A percentile compares a stretch with the other conserved stretches of the same genome.
Evolutionary conservation across 2,329 filamentous ascomycete species (phyloP).

Genomic region (Waltergamsia citrina): DNA sequence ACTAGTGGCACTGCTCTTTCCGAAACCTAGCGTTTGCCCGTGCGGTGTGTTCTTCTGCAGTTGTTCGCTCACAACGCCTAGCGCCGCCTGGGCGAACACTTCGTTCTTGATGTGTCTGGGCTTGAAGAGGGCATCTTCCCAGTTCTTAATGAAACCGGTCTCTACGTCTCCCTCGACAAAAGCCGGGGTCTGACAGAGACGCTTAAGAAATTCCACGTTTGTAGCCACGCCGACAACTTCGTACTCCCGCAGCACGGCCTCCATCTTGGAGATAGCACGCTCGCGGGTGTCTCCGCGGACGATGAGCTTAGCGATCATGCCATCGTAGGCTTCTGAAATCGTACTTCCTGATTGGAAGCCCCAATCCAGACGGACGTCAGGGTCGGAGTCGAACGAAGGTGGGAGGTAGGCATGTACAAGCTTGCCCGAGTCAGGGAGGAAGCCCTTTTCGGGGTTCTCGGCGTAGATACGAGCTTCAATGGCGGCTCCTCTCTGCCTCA

Average conservation of each 20-base stretch:
- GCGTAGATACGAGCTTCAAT: slow-evolving; percentile 97
- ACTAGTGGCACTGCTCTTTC: slow-evolving; percentile 26
- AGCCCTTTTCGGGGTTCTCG: slow-evolving; percentile 84
- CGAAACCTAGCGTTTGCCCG: slow-evolving; percentile 46
- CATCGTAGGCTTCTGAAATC: slow-evolving; percentile 91
- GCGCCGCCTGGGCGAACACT: slow-evolving; percentile 76
- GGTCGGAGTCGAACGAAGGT: slow-evolving; percentile 42
- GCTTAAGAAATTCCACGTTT: slow-evolving; percentile 94
- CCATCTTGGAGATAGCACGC: slow-evolving; percentile 75
- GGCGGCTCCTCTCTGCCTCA: slow-evolving; percentile 69
- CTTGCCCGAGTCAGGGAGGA: slow-evolving; percentile 87
- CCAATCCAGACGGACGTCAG: slow-evolving; percentile 82
- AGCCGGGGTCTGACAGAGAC: slow-evolving; percentile 68
- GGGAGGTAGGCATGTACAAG: slow-evolving; percentile 78
- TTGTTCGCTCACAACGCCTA: slow-evolving; percentile 57
- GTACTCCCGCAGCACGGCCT: slow-evolving; percentile 73
- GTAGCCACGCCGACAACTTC: slow-evolving; percentile 89
- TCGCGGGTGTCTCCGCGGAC: slow-evolving; percentile 71
- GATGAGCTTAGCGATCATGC: slow-evolving; percentile 98
- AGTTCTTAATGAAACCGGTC: slow-evolving; percentile 92
- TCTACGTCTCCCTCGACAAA: slow-evolving; percentile 87
- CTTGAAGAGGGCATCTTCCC: slow-evolving; percentile 69
- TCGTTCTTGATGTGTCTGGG: slow-evolving; percentile 54
- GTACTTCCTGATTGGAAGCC: slow-evolving; percentile 88
- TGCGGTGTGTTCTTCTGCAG: slow-evolving; percentile 27